Evolutionary conservation across 2,329 filamentous ascomycete genomes (phyloP), one percentile per base, ranked within the genome.

Genomic region (Setomelanomma holmii): DNA sequence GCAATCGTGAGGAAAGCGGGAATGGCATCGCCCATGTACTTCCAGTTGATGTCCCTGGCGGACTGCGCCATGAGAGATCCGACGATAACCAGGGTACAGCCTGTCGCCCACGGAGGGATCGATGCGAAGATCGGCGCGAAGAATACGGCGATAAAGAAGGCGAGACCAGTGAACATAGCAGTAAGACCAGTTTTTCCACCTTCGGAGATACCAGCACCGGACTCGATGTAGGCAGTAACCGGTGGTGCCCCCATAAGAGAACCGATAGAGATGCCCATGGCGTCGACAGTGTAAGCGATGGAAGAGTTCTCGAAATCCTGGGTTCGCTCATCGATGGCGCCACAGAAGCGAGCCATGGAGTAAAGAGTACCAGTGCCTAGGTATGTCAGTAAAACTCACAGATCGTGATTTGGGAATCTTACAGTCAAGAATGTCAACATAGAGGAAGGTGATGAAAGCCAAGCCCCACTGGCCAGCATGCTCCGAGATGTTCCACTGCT

Each of bases 101-200:
- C 91, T 0, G 91, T 96, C 2, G 91, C 91, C 90, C 90, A 96
- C 0, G 91, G 88, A 4, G 91, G 91, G 51, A 96, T 95, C 0
- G 89, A 93, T 8, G 91, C 91, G 68, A 96, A 96, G 51, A 96
- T 93, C 0, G 91, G 91, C 0, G 91, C 91, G 71, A 96, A 96
- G 81, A 96, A 96, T 55, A 96, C 84, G 51, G 89, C 86, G 69
- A 96, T 85, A 61, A 74, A 74, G 80, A 96, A 96, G 76, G 89
- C 92, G 43, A 96, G 50, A 4, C 91, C 91, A 0, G 90, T 88
- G 14, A 85, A 80, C 73, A 93, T 89, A 40, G 90, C 86, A 0
- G 91, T 95, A n/a, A 96, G 76, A 14, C 91, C 91, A 0, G 91
- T 96, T 68, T 88, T 87, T 39, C 91, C 91, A 45, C 91, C 91